Conservation (phyloP, 1,284 basidiomycete genomes). For the Cryptococcus amylolentus region DNA sequence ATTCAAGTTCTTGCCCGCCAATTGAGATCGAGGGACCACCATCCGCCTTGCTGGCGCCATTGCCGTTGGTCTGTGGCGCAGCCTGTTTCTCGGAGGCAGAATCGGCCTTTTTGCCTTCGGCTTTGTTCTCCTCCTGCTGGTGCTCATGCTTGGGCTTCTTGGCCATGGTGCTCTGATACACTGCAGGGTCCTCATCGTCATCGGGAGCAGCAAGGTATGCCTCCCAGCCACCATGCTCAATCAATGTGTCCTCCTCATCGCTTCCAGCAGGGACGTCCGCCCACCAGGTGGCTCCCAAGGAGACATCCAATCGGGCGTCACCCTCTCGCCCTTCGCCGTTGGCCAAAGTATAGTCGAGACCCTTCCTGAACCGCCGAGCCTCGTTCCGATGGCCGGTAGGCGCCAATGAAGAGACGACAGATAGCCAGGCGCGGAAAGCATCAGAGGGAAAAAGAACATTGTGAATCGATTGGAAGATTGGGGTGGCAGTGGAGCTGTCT, state of each 20-base stretch:
- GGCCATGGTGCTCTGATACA: slow-evolving; percentile 67
- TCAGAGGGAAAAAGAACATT: slow-evolving; percentile 68
- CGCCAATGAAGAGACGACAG: slow-evolving; percentile 72
- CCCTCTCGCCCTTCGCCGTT: slow-evolving; percentile 69
- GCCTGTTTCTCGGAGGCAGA: slow-evolving; percentile 23
- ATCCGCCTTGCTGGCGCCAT: slow-evolving; percentile 2
- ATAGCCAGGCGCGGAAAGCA: slow-evolving; percentile 88
- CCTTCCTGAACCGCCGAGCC: slow-evolving; percentile 84
- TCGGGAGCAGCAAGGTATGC: slow-evolving; percentile 94
- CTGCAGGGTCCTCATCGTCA: slow-evolving; percentile 88
- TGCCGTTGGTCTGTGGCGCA: slow-evolving; percentile 19
- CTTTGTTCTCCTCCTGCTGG: slow-evolving; percentile 3
- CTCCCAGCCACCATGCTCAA: slow-evolving; percentile 90
- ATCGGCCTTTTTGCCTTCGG: slow-evolving; percentile 26
- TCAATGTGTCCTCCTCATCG: slow-evolving; percentile 49
- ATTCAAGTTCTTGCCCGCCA: slow-evolving; percentile 46
- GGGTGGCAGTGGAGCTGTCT: slow-evolving; percentile 22
- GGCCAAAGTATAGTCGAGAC: slow-evolving; percentile 92
- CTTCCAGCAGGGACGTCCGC: slow-evolving; percentile 49
- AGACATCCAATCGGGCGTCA: slow-evolving; percentile 79
- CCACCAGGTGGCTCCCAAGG: slow-evolving; percentile 83
- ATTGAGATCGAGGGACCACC: slow-evolving; percentile 31
- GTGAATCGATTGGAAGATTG: slow-evolving; percentile 61
- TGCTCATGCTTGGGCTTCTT: slow-evolving; percentile 36
- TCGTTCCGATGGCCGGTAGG: slow-evolving; percentile 70